phyloP scores from a whole-genome alignment of 2,329 filamentous ascomycete species.

The Catunica adiposa region DNA sequence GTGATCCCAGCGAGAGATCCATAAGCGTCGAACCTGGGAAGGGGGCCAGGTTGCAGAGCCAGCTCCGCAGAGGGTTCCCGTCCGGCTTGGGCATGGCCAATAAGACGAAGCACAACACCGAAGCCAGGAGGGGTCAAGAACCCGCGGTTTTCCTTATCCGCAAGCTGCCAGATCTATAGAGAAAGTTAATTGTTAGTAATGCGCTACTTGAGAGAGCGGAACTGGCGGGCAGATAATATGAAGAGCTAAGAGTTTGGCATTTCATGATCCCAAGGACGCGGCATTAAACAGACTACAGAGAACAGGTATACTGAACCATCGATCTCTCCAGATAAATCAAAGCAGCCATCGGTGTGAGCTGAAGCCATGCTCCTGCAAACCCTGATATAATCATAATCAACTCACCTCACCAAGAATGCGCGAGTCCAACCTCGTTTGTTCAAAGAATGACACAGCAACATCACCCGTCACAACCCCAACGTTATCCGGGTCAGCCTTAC shows the following conservation, averaged over 20 bases:
- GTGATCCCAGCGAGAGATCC: slow-evolving; percentile 36
- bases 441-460: slow-evolving; percentile 91
- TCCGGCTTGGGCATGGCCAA: slow-evolving; percentile 85
- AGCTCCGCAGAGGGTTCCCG: slow-evolving; percentile 66
- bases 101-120: slow-evolving; percentile 79
- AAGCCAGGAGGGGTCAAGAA: slow-evolving; percentile 87
- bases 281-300: no score
- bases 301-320: no score
- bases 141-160: slow-evolving; percentile 89
- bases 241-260: no score
- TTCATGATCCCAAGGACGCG: no score
- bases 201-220: neutral
- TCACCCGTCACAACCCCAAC: slow-evolving; percentile 92
- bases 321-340: no score
- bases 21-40: slow-evolving; percentile 67
- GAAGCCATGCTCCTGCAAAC: neutral
- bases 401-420: slow-evolving; percentile 72
- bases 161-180: slow-evolving; percentile 90
- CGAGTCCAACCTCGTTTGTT: slow-evolving; percentile 80
- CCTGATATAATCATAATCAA: slow-evolving; percentile 15
- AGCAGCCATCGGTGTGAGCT: no score
- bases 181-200: neutral
- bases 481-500: slow-evolving; percentile 77
- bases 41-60: slow-evolving; percentile 69
- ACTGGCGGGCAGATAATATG: no score